A percentile compares a stretch with the other conserved stretches of the same genome.
phyloP scores from a whole-genome alignment of 169 alveolate genomes.

The Plasmodium knowlesi region DNA sequence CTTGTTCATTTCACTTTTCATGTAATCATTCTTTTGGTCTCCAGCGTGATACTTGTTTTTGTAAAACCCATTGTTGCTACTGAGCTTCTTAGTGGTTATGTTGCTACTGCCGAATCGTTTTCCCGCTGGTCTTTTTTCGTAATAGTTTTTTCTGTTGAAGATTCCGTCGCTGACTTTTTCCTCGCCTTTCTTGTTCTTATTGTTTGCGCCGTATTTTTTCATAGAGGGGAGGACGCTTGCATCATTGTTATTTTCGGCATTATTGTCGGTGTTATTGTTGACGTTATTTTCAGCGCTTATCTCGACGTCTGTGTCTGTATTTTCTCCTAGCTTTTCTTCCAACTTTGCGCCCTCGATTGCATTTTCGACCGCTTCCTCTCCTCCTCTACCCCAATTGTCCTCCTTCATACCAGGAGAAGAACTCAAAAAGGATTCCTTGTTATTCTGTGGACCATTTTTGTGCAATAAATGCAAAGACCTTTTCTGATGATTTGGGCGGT shows the following conservation, averaged over 20 bases:
- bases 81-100: not conserved
- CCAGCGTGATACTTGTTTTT: slow-evolving; percentile 10
- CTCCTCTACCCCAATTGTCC: slow-evolving; percentile 18
- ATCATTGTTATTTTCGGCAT: not conserved
- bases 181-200: slow-evolving; percentile 4
- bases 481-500: slow-evolving; percentile 32
- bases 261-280: not conserved
- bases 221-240: not conserved
- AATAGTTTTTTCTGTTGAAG: slow-evolving; percentile 10
- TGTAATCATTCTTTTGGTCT: slow-evolving; percentile 10
- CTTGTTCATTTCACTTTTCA: slow-evolving; percentile 11
- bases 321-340: not conserved
- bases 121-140: not conserved
- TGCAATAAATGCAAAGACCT: not conserved
- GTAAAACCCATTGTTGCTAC: not conserved
- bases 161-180: slow-evolving; percentile 14
- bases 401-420: not conserved
- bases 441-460: slow-evolving; percentile 4
- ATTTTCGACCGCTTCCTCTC: not conserved
- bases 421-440: slow-evolving; percentile 2
- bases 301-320: not conserved
- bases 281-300: too few relatives aligned
- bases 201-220: not conserved
- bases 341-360: not conserved
- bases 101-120: slow-evolving; percentile 7